These are phyloP conservation scores for Entelexis sorbosivorans DNA, from an alignment of 1,139 yeast species.

Conservation along the genomic window DNA sequence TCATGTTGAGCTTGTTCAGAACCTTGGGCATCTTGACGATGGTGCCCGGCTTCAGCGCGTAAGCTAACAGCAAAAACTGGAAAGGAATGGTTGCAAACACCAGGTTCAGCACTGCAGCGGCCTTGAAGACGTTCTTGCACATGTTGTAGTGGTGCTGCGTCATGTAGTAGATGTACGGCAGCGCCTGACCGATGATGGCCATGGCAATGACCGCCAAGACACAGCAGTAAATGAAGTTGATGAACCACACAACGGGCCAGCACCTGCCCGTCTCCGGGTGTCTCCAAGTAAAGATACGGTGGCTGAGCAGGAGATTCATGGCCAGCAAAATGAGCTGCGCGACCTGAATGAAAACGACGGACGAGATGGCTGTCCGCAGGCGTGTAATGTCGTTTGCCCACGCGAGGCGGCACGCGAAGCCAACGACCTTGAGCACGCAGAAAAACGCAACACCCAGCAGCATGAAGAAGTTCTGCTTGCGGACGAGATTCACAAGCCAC, in stretches of 20 bases:
- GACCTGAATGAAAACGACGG: slow-evolving; percentile 48
- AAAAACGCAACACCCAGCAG: slow-evolving; percentile 48
- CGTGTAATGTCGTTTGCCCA: slow-evolving; percentile 45
- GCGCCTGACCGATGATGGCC: slow-evolving; percentile 56
- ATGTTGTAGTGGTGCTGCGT: slow-evolving; percentile 37
- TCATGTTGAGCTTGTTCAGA: slow-evolving; percentile 11
- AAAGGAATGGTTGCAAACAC: slow-evolving; percentile 49
- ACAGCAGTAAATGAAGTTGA: slow-evolving; percentile 43
- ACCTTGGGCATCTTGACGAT: slow-evolving; percentile 22
- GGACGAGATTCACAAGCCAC: slow-evolving; percentile 40
- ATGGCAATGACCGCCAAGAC: slow-evolving; percentile 51
- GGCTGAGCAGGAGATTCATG: slow-evolving; percentile 57
- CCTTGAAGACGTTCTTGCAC: slow-evolving; percentile 50
- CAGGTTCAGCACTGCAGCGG: slow-evolving; percentile 47
- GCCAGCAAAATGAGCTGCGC: slow-evolving; percentile 41
- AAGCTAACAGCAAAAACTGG: slow-evolving; percentile 42
- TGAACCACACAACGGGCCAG: slow-evolving; percentile 42
- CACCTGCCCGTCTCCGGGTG: slow-evolving; percentile 67
- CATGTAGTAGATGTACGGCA: slow-evolving; percentile 53
- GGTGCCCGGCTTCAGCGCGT: slow-evolving; percentile 44
- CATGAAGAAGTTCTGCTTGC: slow-evolving; percentile 58
- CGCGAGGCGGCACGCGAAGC: slow-evolving; percentile 48
- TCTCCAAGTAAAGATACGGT: slow-evolving; percentile 69
- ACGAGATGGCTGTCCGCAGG: slow-evolving; percentile 46
- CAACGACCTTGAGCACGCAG: slow-evolving; percentile 44